Percentiles rank a stretch among this genome's conserved stretches.
Conservation (phyloP, 768 basidiomycete species). For the Trametes cingulata region DNA sequence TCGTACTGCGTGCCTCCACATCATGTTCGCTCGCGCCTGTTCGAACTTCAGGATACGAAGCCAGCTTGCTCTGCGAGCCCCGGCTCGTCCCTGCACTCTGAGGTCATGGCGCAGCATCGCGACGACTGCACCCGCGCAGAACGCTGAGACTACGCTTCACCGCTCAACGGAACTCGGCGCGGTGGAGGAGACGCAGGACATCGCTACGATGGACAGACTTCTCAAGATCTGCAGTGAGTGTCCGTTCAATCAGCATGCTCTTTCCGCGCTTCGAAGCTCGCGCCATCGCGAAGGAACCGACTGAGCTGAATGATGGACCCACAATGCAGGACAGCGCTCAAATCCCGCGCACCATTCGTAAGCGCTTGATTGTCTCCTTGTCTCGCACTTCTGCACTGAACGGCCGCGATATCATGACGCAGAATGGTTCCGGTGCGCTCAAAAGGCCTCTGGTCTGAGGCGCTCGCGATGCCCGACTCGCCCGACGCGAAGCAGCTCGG, state of each 20-base stretch:
- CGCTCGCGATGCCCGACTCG: constrained; percentile 27
- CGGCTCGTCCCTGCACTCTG: neutral
- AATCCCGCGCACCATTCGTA: constrained; percentile 23
- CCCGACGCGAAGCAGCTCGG: constrained; percentile 23
- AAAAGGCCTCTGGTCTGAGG: constrained; percentile 58
- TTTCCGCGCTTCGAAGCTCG: constrained; percentile 2
- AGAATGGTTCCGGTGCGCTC: constrained; percentile 61
- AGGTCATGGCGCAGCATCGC: constrained; percentile 7
- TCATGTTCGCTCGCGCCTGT: constrained; percentile 7
- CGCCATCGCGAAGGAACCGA: constrained; percentile 6
- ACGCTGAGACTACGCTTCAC: constrained; percentile 15
- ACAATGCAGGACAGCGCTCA: constrained; percentile 14
- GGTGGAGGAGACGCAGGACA: constrained; percentile 56
- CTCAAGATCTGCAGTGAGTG: constrained; percentile 59
- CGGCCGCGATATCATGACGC: neutral
- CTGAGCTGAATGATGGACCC: neutral
- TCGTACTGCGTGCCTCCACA: too few relatives aligned
- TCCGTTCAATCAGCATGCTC: neutral
- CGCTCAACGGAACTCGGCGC: constrained; percentile 27
- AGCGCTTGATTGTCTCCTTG: neutral
- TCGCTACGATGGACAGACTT: constrained; percentile 57
- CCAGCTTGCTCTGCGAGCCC: neutral
- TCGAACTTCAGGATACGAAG: neutral
- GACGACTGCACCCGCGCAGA: constrained; percentile 10
- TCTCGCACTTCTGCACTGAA: neutral